A percentile compares a stretch with the other conserved stretches of the same genome.
Evolutionary conservation across 345 rosid species (phyloP).

Genomic region (Zanthoxylum bungeanum): DNA sequence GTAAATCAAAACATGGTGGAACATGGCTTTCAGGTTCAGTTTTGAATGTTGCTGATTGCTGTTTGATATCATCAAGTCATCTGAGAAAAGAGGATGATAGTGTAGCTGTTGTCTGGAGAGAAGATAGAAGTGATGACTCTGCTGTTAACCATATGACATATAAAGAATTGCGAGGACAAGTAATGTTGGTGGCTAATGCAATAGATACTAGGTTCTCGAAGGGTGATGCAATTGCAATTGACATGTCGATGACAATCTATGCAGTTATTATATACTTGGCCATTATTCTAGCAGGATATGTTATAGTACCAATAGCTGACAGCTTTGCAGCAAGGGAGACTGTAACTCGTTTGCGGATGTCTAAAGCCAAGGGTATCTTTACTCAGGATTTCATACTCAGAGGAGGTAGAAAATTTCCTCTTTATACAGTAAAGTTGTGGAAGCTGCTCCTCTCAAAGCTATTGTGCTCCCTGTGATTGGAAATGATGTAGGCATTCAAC

Average conservation of each 20-base stretch:
- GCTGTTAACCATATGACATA: slow-evolving; percentile 50
- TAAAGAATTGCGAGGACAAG: slow-evolving; percentile 65
- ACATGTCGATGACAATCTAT: slow-evolving; percentile 85
- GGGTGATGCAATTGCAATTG: slow-evolving; percentile 86
- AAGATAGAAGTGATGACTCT: slow-evolving; percentile 58
- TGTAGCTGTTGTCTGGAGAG: slow-evolving; percentile 74
- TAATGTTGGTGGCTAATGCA: slow-evolving; percentile 79
- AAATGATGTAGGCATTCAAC: slow-evolving; percentile 33
- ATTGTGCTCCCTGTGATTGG: slow-evolving; percentile 73
- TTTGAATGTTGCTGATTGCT: slow-evolving; percentile 76
- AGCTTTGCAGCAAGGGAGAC: slow-evolving; percentile 89
- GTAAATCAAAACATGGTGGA: slow-evolving; percentile 51
- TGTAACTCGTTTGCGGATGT: slow-evolving; percentile 64
- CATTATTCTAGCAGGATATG: slow-evolving; percentile 66
- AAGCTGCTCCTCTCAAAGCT: slow-evolving; percentile 64
- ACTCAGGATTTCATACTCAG: slow-evolving; percentile 90
- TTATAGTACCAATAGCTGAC: slow-evolving; percentile 91
- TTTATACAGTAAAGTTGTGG: slow-evolving; percentile 40
- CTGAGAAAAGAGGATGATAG: slow-evolving; percentile 54
- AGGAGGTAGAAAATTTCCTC: slow-evolving; percentile 73
- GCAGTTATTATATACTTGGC: slow-evolving; percentile 88
- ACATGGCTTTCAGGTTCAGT: slow-evolving; percentile 78
- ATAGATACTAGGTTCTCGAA: slow-evolving; percentile 51
- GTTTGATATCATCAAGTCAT: slow-evolving; percentile 51
- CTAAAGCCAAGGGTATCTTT: slow-evolving; percentile 82